Evolutionary conservation across 169 alveolate genomes (phyloP).

Genomic region (Eimeria necatrix): DNA sequence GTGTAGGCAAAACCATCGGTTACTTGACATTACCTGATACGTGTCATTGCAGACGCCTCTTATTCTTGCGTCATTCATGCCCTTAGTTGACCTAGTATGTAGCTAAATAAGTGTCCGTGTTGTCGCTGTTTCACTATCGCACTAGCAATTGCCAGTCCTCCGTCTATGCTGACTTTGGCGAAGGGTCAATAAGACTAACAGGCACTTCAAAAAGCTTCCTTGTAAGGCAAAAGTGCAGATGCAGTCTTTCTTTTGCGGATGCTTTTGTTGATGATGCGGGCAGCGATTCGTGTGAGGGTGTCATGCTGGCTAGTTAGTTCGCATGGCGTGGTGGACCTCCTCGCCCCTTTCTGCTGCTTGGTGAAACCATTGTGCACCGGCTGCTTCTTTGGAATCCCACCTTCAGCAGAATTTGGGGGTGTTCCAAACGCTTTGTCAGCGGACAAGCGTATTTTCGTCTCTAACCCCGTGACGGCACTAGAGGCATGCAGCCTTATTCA

Average conservation of each 20-base stretch:
- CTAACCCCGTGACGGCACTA: constrained; percentile 30
- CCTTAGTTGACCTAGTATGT: too few relatives aligned
- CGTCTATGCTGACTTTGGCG: too few relatives aligned
- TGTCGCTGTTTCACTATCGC: too few relatives aligned
- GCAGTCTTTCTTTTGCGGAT: neutral
- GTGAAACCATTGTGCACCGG: constrained; percentile 47
- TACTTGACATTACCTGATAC: too few relatives aligned
- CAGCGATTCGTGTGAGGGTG: constrained; percentile 66
- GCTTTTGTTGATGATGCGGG: constrained; percentile 22
- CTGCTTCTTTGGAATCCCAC: constrained; percentile 18
- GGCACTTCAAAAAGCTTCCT: too few relatives aligned
- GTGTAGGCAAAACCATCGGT: too few relatives aligned
- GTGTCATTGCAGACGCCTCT: too few relatives aligned
- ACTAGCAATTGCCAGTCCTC: too few relatives aligned
- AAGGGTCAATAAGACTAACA: too few relatives aligned
- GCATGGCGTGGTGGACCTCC: constrained; percentile 57
- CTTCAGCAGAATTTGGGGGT: neutral
- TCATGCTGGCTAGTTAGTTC: constrained; percentile 66
- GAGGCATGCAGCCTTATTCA: constrained; percentile 68
- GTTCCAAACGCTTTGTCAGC: neutral
- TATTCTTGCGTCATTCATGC: too few relatives aligned
- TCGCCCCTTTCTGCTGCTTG: constrained; percentile 48
- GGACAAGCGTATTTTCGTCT: neutral
- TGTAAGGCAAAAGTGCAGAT: too few relatives aligned
- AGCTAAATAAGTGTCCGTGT: too few relatives aligned